Base-by-base conservation (phyloP, 495 filamentous ascomycete species). In the Lophiostoma macrostomum region DNA sequence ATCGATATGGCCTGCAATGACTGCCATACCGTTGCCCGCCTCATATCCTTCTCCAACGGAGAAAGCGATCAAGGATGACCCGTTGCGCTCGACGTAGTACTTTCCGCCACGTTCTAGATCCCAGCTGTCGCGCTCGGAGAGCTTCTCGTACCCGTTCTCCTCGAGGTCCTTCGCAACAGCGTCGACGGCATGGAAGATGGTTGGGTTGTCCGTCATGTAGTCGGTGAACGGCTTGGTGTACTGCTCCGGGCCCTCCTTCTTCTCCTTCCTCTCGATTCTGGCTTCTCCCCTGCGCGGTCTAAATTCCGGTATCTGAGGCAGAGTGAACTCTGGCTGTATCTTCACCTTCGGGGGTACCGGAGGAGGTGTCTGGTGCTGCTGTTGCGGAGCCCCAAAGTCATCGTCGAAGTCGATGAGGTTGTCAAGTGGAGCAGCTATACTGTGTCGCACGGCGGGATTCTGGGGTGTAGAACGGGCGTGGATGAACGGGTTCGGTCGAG, bases 1-100 rank as follows among this genome's bases (percentile, higher is more conserved):
- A 71, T 98, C 93, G 50, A 96, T 83, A 65, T 98, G 93, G 20
- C 89, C 90, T 7, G 89, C 93, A 34, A 96, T 75, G 37, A 88
- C 79, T 8, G 77, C 81, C 38, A 88, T 75, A 25, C 93, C 93
- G 55, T 95, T 91, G 3, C 93, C 93, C 50, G 85, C 81, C 71
- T 86, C 73, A 65, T 96, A 98, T 3, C 83, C 75, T 18, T 77
- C 79, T 57, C 93, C 91, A 40, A 96, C 77, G 2, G 80, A 77
- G 69, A 96, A 98, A n/a, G 89, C 85, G 56, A 96, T 86, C 41
- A 94, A 64, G 22, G 86, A 83, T 69, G 85, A 91, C 31, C 86
- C 87, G 62, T 98, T 98, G 37, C 93, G 83, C 3, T 84, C 85
- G 44, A 81, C 76, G 61, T 82, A 96, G 76, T 96, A 98, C 71